phyloP scores from a whole-genome alignment of 495 filamentous ascomycete species.

The Penicillium flavigenum region DNA sequence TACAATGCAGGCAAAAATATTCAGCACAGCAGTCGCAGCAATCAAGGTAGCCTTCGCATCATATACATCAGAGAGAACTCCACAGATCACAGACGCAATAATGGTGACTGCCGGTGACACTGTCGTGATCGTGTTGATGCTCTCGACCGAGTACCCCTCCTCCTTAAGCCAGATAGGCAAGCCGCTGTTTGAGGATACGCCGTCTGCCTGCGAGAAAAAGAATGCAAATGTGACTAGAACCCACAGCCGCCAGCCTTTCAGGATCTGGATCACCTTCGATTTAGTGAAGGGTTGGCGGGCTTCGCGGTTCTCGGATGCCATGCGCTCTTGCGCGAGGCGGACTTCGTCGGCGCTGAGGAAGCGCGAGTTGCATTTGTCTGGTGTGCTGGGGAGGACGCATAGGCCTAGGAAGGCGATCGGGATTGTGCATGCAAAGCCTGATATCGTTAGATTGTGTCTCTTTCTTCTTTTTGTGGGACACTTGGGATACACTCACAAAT shows the following conservation, averaged over 20 bases:
- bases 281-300: slow-evolving; percentile 28
- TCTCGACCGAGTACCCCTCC: slow-evolving; percentile 41
- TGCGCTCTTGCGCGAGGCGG: slow-evolving; percentile 30
- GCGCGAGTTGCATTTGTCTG: slow-evolving; percentile 39
- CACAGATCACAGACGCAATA: slow-evolving; percentile 40
- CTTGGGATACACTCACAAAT: slow-evolving; percentile 33
- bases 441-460: slow-evolving; percentile 13
- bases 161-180: slow-evolving; percentile 43
- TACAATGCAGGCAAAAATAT: slow-evolving; percentile 37
- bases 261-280: slow-evolving; percentile 17
- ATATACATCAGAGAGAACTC: slow-evolving; percentile 46
- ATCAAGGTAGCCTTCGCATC: slow-evolving; percentile 41
- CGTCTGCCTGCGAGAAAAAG: slow-evolving; percentile 35
- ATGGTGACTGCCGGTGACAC: slow-evolving; percentile 42
- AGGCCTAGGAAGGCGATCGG: slow-evolving; percentile 29
- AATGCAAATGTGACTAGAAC: slow-evolving; percentile 36
- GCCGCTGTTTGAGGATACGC: slow-evolving; percentile 28
- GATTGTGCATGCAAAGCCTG: slow-evolving; percentile 31
- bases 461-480: background rate
- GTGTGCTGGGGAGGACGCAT: slow-evolving; percentile 39
- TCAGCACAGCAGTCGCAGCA: slow-evolving; percentile 38
- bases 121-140: slow-evolving; percentile 44
- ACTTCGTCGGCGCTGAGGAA: slow-evolving; percentile 39
- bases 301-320: slow-evolving; percentile 36
- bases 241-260: slow-evolving; percentile 30